A percentile compares a stretch with the other conserved stretches of the same genome.
phyloP scores from a whole-genome alignment of 306 rosid genomes.

The Prinsepia uniflora region DNA sequence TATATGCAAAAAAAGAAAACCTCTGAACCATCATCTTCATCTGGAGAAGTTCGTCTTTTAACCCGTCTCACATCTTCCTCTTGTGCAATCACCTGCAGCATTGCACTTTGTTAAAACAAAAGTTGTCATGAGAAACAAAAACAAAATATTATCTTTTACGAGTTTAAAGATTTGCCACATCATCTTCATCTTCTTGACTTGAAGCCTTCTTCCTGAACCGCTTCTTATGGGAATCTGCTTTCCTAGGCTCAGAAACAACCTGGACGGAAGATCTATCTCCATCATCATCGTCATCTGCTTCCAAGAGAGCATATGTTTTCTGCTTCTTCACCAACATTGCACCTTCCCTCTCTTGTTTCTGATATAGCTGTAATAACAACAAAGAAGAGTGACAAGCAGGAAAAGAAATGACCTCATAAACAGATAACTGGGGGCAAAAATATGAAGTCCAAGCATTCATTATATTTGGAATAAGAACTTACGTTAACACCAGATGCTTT shows the following conservation, averaged over 20 bases:
- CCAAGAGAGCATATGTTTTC: conserved; percentile 62
- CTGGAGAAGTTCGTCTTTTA: conserved; percentile 52
- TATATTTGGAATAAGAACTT: conserved; percentile 21
- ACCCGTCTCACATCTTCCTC: conserved; percentile 54
- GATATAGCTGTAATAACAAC: conserved; percentile 55
- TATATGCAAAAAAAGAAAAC: conserved; percentile 29
- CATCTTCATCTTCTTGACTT: conserved; percentile 60
- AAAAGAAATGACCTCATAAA: conserved; percentile 1
- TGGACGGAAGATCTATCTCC: conserved; percentile 33
- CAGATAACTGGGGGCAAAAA: background rate
- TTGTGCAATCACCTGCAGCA: conserved; percentile 49
- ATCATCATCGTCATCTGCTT: conserved; percentile 57
- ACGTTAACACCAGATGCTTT: conserved; percentile 56
- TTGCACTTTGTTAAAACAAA: conserved; percentile 36
- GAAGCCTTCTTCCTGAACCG: conserved; percentile 73
- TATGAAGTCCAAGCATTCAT: background rate
- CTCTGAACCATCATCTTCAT: conserved; percentile 70
- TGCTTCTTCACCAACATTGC: conserved; percentile 70
- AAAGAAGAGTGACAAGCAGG: conserved; percentile 14
- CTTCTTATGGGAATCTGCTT: conserved; percentile 41
- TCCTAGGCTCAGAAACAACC: conserved; percentile 36
- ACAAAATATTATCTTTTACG: conserved; percentile 23
- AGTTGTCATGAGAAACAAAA: conserved; percentile 19
- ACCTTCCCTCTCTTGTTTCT: conserved; percentile 85
- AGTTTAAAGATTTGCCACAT: conserved; percentile 51